Conservation (phyloP, 2,329 filamentous ascomycete species). For the Colletotrichum chlorophyti region DNA sequence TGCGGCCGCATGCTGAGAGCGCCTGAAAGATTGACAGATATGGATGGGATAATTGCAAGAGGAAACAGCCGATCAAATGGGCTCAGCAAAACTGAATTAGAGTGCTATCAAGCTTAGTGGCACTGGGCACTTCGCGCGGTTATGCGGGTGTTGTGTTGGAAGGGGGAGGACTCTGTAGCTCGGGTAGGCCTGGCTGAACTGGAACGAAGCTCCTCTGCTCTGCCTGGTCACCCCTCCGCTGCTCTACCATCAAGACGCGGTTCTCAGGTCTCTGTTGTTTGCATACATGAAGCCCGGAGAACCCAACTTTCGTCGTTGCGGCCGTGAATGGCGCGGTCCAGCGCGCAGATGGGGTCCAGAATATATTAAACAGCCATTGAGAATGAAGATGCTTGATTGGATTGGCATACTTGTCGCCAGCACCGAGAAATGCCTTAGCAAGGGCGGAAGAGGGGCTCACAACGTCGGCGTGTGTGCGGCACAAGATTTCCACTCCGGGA, state of each 20-base stretch:
- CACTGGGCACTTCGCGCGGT: background rate
- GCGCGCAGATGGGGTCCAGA: background rate
- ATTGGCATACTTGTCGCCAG: background rate
- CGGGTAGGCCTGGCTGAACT: too few relatives aligned
- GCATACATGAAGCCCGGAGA: background rate
- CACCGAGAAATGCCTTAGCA: background rate
- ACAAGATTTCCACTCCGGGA: background rate
- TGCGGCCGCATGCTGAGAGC: conserved; percentile 13
- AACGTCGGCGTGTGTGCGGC: background rate
- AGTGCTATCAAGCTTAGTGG: background rate
- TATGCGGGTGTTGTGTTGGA: too few relatives aligned
- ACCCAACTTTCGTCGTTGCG: background rate
- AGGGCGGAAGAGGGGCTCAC: background rate
- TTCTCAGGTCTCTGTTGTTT: too few relatives aligned
- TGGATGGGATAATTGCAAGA: conserved; percentile 6
- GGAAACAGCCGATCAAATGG: conserved; percentile 6
- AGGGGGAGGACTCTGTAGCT: too few relatives aligned
- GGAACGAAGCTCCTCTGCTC: too few relatives aligned
- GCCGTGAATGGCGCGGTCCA: conserved; percentile 5
- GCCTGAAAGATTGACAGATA: conserved; percentile 23
- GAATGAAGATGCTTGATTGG: background rate
- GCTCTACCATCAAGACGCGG: too few relatives aligned
- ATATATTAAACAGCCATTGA: conserved; percentile 9
- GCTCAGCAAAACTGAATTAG: conserved; percentile 19
- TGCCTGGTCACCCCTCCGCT: background rate